Percentiles rank a stretch among this genome's conserved stretches.
These are phyloP conservation scores for Tricladium varicosporioides DNA, from an alignment of 2,329 filamentous ascomycete species.

Conservation along the genomic window DNA sequence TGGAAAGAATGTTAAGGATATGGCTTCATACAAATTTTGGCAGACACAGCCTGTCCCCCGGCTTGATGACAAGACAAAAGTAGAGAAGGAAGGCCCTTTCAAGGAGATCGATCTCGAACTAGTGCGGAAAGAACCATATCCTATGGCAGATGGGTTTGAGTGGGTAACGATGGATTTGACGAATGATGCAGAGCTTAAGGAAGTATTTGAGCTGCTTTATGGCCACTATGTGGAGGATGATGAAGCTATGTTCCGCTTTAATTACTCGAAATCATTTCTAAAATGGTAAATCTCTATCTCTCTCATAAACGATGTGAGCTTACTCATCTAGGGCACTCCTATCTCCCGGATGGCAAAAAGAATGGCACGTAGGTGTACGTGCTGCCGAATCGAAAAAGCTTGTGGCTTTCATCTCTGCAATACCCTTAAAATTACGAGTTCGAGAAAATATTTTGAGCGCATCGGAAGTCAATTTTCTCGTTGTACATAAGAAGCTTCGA, in stretches of 20 bases:
- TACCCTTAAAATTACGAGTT: slow-evolving; percentile 80
- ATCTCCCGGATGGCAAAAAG: slow-evolving; percentile 87
- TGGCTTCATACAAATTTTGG: slow-evolving; percentile 99
- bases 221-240: slow-evolving; percentile 97
- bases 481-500: slow-evolving; percentile 96
- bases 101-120: slow-evolving; percentile 75
- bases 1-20: slow-evolving; percentile 91
- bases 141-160: slow-evolving; percentile 81
- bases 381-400: slow-evolving; percentile 80
- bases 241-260: slow-evolving; percentile 96
- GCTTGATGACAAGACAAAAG: slow-evolving; percentile 63
- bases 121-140: slow-evolving; percentile 73
- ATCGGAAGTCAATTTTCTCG: slow-evolving; percentile 97
- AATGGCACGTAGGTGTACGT: slow-evolving; percentile 94
- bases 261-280: slow-evolving; percentile 85
- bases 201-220: slow-evolving; percentile 87
- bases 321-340: slow-evolving; percentile 72
- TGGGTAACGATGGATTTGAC: slow-evolving; percentile 90
- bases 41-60: slow-evolving; percentile 91
- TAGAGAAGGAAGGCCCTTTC: slow-evolving; percentile 76
- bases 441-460: slow-evolving; percentile 72
- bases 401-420: slow-evolving; percentile 92
- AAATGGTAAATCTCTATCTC: slow-evolving; percentile 65
- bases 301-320: slow-evolving; percentile 12
- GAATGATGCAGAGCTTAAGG: slow-evolving; percentile 74